phyloP scores from a whole-genome alignment of 129 eudicot species.

The Heracleum sosnowskyi region DNA sequence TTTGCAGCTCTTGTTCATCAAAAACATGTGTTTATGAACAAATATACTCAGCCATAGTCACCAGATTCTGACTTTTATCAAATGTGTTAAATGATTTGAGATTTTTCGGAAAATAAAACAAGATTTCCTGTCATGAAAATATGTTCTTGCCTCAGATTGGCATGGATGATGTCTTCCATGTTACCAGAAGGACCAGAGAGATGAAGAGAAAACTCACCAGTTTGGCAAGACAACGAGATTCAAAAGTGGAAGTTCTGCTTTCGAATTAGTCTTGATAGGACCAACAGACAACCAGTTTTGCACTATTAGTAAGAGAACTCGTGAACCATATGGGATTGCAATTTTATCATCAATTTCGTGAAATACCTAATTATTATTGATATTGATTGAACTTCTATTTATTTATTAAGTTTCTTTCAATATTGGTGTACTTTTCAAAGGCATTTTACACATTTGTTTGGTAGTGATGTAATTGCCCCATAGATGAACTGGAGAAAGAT shows the following conservation, averaged over 20 bases:
- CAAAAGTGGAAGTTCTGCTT: neutral
- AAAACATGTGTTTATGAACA: neutral
- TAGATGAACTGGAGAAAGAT: no score
- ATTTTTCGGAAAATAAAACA: neutral
- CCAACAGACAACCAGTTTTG: neutral
- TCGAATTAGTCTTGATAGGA: neutral
- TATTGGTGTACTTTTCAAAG: neutral
- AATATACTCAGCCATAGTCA: neutral
- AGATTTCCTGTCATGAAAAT: neutral
- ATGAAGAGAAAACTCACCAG: neutral
- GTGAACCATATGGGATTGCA: neutral
- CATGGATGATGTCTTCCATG: neutral
- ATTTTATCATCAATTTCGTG: neutral
- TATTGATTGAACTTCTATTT: no score
- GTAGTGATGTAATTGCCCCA: no score
- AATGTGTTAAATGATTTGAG: neutral
- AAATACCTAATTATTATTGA: no score
- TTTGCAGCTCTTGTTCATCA: neutral
- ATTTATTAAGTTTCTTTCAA: no score
- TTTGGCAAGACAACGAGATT: neutral
- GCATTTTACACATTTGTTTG: neutral
- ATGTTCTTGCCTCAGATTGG: neutral
- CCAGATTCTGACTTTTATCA: constrained; percentile 8
- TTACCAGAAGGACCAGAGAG: neutral
- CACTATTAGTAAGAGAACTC: neutral